These are phyloP conservation scores for Avena eriantha DNA, from an alignment of 176 grass and related monocot genomes.

Conservation along the genomic window DNA sequence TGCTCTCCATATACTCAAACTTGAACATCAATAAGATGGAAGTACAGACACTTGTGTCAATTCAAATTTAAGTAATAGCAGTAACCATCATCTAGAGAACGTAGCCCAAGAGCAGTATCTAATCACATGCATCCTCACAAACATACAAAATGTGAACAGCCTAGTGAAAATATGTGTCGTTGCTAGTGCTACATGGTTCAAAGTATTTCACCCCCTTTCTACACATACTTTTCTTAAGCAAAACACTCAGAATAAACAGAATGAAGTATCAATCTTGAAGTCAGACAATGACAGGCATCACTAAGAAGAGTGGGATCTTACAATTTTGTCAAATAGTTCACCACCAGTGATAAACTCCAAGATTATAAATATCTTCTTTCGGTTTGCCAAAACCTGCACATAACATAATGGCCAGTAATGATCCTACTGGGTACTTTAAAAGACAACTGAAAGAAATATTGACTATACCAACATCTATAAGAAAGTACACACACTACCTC, in stretches of 20 bases:
- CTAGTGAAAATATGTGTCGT: neutral
- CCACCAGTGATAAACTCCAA: conserved; percentile 96
- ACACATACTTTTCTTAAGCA: neutral
- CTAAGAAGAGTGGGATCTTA: conserved; percentile 46
- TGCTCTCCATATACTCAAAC: neutral
- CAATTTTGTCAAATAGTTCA: conserved; percentile 99
- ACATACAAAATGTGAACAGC: neutral
- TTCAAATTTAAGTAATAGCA: conserved; percentile 32
- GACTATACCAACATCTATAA: conserved; percentile 23
- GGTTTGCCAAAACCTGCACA: conserved; percentile 91
- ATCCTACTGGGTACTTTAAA: neutral
- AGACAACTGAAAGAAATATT: conserved; percentile 14
- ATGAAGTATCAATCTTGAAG: conserved; percentile 24
- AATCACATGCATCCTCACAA: neutral
- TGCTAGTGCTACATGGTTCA: neutral
- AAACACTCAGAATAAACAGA: neutral
- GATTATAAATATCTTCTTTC: conserved; percentile 98
- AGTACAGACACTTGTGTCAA: conserved; percentile 12
- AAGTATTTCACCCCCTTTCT: neutral
- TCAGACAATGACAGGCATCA: conserved; percentile 38
- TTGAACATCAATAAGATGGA: conserved; percentile 27
- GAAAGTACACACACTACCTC: conserved; percentile 51
- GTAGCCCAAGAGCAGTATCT: neutral
- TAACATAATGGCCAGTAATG: conserved; percentile 43
- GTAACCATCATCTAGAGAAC: neutral